A percentile compares a stretch with the other conserved stretches of the same genome.
phyloP scores from a whole-genome alignment of 257 asterid genomes.

The Euphrasia confusa region DNA sequence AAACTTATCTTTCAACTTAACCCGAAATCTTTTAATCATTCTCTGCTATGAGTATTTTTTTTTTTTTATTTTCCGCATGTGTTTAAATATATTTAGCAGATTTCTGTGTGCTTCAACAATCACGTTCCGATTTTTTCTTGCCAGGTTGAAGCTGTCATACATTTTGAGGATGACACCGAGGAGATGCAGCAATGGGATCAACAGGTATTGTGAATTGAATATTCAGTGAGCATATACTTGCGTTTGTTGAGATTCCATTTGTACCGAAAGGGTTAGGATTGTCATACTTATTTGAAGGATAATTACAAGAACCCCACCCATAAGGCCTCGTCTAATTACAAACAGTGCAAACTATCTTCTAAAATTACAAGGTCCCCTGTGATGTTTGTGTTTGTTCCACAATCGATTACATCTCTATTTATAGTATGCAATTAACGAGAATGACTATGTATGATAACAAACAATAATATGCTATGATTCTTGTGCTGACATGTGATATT shows the following conservation, averaged over 20 bases:
- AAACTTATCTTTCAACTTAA: slow-evolving; percentile 9
- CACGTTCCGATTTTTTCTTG: slow-evolving; percentile 4
- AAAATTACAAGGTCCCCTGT: not conserved
- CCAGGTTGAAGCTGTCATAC: slow-evolving; percentile 93
- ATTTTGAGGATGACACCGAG: slow-evolving; percentile 93
- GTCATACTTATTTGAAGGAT: slow-evolving; percentile 5
- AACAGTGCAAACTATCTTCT: not conserved
- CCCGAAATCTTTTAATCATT: not conserved
- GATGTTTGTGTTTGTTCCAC: not conserved
- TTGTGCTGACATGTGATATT: slow-evolving; percentile 17
- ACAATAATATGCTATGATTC: not conserved
- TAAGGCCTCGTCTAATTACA: not conserved
- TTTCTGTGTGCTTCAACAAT: slow-evolving; percentile 11
- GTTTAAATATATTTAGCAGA: slow-evolving; percentile 2
- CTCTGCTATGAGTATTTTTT: not conserved
- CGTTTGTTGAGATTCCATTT: not conserved
- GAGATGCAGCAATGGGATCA: slow-evolving; percentile 99
- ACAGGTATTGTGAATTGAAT: slow-evolving; percentile 51
- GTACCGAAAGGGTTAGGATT: not conserved
- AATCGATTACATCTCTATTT: not conserved
- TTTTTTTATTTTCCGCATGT: not conserved
- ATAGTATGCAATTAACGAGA: not conserved
- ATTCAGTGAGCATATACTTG: slow-evolving; percentile 8
- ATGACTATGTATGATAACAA: not conserved
- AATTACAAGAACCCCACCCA: not conserved